Base-by-base conservation (phyloP, 495 filamentous ascomycete species). In the Neurospora discreta region DNA sequence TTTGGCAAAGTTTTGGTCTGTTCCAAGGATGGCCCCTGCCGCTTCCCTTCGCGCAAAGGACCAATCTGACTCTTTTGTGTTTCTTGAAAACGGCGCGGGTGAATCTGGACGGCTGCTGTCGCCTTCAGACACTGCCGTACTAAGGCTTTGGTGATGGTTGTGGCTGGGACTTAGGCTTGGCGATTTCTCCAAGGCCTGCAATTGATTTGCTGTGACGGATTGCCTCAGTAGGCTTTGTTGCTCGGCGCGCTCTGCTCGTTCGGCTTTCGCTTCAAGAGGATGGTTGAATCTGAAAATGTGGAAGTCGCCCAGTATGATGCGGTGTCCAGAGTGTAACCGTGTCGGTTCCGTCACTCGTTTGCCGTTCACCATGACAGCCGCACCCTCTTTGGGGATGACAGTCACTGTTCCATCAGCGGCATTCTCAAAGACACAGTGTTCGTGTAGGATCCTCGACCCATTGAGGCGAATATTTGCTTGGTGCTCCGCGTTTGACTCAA, bases 261-360 rank as follows among this genome's bases (percentile, higher is more conserved):
- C 95, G 8, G 93, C 94, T 16, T 93, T 89, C 42, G 96, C 95
- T 82, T 99, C 95, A 84, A 97, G 90, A 1, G 95, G 95, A 78
- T 99, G 93, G 75, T 99, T 99, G 84, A 99, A 99, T 71, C 95
- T 87, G 81, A 98, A 99, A 71, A 99, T 99, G 78, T 99, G 95
- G 77, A 99, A 99, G 80, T 99, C 95, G 18, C 96, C 95, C 11
- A 99, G 83, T 68, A 99, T 99, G 58, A 99, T 92, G 38, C 95
- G 91, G 80, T 92, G 95, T 40, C 95, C 95, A 81, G 94, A 97
- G 75, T 93, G 89, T 46, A 99, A 84, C 69, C 93, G 87, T 71
- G 89, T 94, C 11, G 93, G 90, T 75, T 92, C 92, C 41, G 92
- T 87, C 38, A 98, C 90, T 23, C 93, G 90, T 71, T 95, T 85